Evolutionary conservation across 371 early-diverging fungal genomes (phyloP).

Genomic region (Mortierella sp.): DNA sequence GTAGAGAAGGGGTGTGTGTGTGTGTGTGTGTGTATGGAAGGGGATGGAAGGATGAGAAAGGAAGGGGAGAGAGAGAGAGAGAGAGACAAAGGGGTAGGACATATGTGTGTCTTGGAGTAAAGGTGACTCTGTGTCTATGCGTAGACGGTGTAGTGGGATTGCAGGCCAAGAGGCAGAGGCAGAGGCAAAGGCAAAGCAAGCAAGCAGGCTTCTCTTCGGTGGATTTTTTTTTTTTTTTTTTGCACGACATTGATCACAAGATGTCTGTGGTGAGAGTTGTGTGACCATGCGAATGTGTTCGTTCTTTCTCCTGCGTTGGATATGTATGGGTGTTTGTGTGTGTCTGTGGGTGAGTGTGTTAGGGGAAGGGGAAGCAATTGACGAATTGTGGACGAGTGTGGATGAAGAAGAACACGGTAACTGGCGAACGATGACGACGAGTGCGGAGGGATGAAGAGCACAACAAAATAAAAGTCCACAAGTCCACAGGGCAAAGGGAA

Average conservation of each 20-base stretch:
- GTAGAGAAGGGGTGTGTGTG: not conserved
- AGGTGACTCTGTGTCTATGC: conserved; percentile 10
- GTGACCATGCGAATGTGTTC: conserved; percentile 14
- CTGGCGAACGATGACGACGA: not conserved
- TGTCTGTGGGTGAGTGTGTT: not conserved
- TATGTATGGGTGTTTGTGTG: conserved; percentile 1
- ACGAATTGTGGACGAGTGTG: not conserved
- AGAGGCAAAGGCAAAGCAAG: too few relatives aligned
- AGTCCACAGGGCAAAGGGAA: not conserved
- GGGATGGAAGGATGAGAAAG: not conserved
- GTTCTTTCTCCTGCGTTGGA: not conserved
- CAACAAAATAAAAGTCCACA: not conserved
- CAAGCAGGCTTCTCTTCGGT: not conserved
- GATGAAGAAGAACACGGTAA: not conserved
- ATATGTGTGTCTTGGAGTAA: not conserved
- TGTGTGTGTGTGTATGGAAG: conserved; percentile 8
- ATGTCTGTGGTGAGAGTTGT: conserved; percentile 27
- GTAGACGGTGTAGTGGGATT: not conserved
- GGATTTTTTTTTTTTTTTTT: not conserved
- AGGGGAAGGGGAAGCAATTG: not conserved
- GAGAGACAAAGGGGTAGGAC: not conserved
- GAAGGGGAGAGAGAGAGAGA: not conserved
- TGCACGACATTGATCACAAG: conserved; percentile 20
- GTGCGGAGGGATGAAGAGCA: not conserved
- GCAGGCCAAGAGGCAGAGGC: too few relatives aligned